These are phyloP conservation scores for Cyberlindnera mycetangii DNA, from an alignment of 805 yeast genomes.

Conservation along the genomic window DNA sequence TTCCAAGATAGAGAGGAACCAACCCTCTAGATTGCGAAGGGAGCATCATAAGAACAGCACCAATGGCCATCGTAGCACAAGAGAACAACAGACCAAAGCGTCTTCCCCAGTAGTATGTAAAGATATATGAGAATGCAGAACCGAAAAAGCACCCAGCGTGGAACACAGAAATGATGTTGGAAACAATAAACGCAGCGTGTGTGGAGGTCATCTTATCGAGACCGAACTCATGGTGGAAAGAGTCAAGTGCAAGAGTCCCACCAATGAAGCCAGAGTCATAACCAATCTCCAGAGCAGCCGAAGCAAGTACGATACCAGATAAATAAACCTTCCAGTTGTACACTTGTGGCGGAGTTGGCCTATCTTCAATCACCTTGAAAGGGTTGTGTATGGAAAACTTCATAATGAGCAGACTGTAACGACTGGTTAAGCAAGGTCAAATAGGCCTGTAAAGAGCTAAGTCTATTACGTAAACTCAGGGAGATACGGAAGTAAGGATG, in stretches of 20 bases:
- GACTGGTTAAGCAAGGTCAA: no score
- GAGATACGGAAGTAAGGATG: no score
- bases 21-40: slow-evolving; percentile 34
- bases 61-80: slow-evolving; percentile 29
- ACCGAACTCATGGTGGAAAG: slow-evolving; percentile 43
- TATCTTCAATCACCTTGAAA: slow-evolving; percentile 14
- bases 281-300: slow-evolving; percentile 49
- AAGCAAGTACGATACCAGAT: slow-evolving; percentile 44
- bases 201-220: slow-evolving; percentile 25
- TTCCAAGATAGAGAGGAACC: slow-evolving; percentile 49
- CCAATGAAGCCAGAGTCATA: slow-evolving; percentile 56
- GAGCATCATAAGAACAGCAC: slow-evolving; percentile 41
- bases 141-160: slow-evolving; percentile 27
- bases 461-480: no score
- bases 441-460: no score
- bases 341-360: slow-evolving; percentile 37
- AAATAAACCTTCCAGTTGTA: slow-evolving; percentile 41
- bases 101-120: slow-evolving; percentile 22
- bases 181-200: slow-evolving; percentile 7
- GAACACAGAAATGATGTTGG: slow-evolving; percentile 23
- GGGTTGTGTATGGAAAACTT: slow-evolving; percentile 11
- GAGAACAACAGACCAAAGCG: slow-evolving; percentile 16
- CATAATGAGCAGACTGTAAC: background rate
- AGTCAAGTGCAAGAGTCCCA: slow-evolving; percentile 41
- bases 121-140: slow-evolving; percentile 19